A percentile compares a stretch with the other conserved stretches of the same genome.
Conservation (phyloP, 495 filamentous ascomycete species). For the Staphylotrichum tortipilum region DNA sequence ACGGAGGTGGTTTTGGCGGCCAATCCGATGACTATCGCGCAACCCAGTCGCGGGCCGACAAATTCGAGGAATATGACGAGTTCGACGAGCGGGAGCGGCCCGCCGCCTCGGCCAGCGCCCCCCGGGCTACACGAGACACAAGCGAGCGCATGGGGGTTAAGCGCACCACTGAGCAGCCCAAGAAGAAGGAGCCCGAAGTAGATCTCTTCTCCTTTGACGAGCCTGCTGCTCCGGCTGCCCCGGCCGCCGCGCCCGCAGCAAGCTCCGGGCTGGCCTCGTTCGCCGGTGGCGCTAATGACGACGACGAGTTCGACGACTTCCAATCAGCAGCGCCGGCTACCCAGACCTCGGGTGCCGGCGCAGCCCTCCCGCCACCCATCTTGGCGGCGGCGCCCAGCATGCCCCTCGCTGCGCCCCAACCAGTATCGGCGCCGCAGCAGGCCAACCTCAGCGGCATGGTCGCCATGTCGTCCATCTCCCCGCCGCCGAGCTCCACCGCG, state of each 20-base stretch:
- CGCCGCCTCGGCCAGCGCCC: constrained; percentile 29
- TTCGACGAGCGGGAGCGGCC: constrained; percentile 66
- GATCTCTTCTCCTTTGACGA: constrained; percentile 91
- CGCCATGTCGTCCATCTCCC: constrained; percentile 72
- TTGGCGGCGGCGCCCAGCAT: constrained; percentile 59
- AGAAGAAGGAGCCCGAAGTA: constrained; percentile 74
- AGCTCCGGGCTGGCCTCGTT: constrained; percentile 50
- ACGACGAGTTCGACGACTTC: constrained; percentile 98
- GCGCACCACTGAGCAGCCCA: constrained; percentile 53
- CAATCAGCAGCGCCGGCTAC: constrained; percentile 72
- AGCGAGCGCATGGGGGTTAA: constrained; percentile 34
- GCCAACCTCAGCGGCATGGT: constrained; percentile 72
- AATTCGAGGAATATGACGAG: constrained; percentile 96
- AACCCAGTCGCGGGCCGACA: constrained; percentile 52
- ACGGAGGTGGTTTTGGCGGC: constrained; percentile 79
- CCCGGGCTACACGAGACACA: constrained; percentile 34
- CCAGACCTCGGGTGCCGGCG: constrained; percentile 24
- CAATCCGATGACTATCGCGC: constrained; percentile 54
- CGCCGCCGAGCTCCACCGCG: constrained; percentile 50
- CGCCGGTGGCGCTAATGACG: constrained; percentile 44
- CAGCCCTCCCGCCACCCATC: constrained; percentile 47
- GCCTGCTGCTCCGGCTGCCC: constrained; percentile 41
- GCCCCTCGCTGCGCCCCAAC: constrained; percentile 72
- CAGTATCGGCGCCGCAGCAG: constrained; percentile 69
- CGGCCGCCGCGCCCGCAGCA: constrained; percentile 37